Evolutionary conservation across 2,329 filamentous ascomycete species (phyloP), one percentile per base, ranked within the genome.

Genomic region (Hortaea sp.): DNA sequence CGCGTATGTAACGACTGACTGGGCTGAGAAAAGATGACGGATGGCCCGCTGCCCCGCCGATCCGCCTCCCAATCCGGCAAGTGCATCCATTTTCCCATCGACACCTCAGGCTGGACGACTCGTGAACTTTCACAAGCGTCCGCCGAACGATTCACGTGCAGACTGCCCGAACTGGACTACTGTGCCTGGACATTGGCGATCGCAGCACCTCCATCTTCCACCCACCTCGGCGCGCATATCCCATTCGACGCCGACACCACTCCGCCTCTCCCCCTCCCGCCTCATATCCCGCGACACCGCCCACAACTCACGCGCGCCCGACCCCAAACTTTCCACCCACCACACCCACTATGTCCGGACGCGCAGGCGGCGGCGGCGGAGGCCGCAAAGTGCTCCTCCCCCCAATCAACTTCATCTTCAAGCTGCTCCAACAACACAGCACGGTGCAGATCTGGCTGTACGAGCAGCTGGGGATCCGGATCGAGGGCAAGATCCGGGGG

Each of bases 371-470:
- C 52, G 73, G 75, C 54, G 75, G 72, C 53, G 76, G 66, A 31
- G 57, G 63, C 45, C 60, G 74, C 57, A 82, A 82, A 71, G 84
- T 85, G 54, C 75, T 86, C 53, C 76, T 86, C 56, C 82, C 82
- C 49, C 83, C 83, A 1, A 87, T 87, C 72, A 89, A 92, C 70
- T 88, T 88, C 69, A 90, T 92, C 66, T 92, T 92, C 79, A 94
- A 92, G 75, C 83, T 95, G 35, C 78, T 97, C 7, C 89, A 81
- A 60, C 73, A 85, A 67, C 83, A 88, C 62, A 82, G 85, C 11
- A 89, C 84, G 1, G 88, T 97, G 35, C 87, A 85, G 59, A 86
- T 98, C 63, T 98, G 92, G 92, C 75, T 98, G 38, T 97, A 94
- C 68, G 92, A 98, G 72, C 92, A 98, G 75, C 74, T 97, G 45